Evolutionary conservation across 2,329 filamentous ascomycete genomes (phyloP), one percentile per base, ranked within the genome.

Genomic region (Metarhizium brunneum): DNA sequence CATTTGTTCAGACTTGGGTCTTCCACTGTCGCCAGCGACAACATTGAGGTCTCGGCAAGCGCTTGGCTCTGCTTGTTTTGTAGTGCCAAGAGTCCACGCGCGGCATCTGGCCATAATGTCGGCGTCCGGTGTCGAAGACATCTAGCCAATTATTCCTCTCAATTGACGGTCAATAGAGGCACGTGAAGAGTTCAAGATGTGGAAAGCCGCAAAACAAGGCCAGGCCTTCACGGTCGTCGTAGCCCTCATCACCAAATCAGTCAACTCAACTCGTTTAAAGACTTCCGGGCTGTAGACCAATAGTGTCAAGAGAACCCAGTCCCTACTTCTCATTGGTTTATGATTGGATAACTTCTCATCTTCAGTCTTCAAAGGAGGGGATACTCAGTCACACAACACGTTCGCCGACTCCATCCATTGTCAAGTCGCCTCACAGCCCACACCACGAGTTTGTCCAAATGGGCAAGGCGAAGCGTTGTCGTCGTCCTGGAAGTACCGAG

Each of bases 401-500:
- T 48, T 45, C n/a, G 40, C 42, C 40, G 11, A 25, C 40, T 40
- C 14, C 10, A 16, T 25, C 43, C 11, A 29, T 32, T 30, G 36
- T 47, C 43, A 47, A 42, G n/a, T 42, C 40, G 40, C 40, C 40
- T 42, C n/a, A 42, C 40, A 6, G 3, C 14, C n/a, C 40, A 13
- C 14, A 35, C 6, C 6, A 20, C 16, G n/a, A 45, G 25, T 20
- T 45, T 45, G 6, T 45, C 16, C 42, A 20, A 20, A 10, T 10
- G 8, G 6, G 32, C 29, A 7, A 35, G 32, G 25, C 29, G n/a
- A 38, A 38, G 48, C 43, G 18, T 30, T 13, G 14, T 47, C n/a
- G 16, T 14, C 20, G 20, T 54, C n/a, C 42, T 20, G 11, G 52
- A 62, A 59, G 68, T 67, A 66, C 43, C 51, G 59, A 60, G 59